Evolutionary conservation across 176 grass and related monocot species (phyloP).

Genomic region (Zea mays): DNA sequence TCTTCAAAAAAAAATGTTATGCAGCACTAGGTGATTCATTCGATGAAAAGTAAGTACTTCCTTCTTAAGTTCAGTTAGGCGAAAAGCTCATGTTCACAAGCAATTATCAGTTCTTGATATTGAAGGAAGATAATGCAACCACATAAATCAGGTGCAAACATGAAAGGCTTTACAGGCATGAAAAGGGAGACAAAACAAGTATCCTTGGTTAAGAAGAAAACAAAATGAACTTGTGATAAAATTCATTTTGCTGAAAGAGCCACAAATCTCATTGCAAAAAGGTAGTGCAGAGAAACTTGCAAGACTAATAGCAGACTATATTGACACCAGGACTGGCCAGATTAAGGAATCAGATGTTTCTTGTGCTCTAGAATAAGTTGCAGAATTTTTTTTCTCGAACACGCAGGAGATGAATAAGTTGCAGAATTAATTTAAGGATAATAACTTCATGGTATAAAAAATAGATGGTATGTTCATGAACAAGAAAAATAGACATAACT

Average conservation of each 20-base stretch:
- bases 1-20: not conserved
- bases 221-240: conserved; percentile 7
- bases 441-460: not conserved
- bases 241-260: conserved; percentile 3
- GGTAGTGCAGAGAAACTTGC: not conserved
- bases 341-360: not conserved
- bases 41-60: conserved; percentile 24
- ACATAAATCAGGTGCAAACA: conserved; percentile 24
- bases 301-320: not conserved
- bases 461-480: not conserved
- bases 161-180: not conserved
- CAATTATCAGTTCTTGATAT: conserved; percentile 15
- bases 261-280: not conserved
- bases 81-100: conserved; percentile 26
- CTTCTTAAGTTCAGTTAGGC: conserved; percentile 10
- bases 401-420: not conserved
- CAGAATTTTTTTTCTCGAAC: not conserved
- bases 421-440: not conserved
- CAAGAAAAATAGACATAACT: conserved; percentile 12
- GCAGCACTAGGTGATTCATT: not conserved
- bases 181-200: not conserved
- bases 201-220: not conserved
- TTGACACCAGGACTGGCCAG: not conserved
- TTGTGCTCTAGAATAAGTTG: not conserved
- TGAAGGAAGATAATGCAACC: conserved; percentile 14